phyloP scores from a whole-genome alignment of 139 green algal genomes.

The Auxenochlorella protothecoides region DNA sequence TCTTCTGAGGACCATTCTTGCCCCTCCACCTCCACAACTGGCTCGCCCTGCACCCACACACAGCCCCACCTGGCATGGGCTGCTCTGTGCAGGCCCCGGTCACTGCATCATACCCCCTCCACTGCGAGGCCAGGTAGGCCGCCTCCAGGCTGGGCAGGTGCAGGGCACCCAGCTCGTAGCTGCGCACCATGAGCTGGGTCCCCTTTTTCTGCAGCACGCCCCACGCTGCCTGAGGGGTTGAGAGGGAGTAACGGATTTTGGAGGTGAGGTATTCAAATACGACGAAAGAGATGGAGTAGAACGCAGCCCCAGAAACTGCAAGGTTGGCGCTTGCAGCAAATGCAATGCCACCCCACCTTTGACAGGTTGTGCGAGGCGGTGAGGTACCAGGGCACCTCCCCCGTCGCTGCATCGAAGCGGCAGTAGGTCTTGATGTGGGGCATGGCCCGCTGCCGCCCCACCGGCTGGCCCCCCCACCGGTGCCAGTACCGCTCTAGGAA shows the following conservation, averaged over 20 bases:
- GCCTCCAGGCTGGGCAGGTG: conserved; percentile 41
- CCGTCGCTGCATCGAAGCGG: conserved; percentile 4
- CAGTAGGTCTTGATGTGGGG: conserved; percentile 75
- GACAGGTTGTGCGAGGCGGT: conserved; percentile 67
- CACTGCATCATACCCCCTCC: conserved; percentile 2
- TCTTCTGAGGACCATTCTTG: not conserved
- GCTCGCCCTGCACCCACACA: not conserved
- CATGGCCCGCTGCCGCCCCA: conserved; percentile 52
- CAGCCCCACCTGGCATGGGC: not conserved
- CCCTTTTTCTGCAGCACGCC: conserved; percentile 56
- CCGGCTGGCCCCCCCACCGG: conserved; percentile 11
- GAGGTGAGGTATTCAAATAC: not conserved
- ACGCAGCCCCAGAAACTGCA: too few species aligned
- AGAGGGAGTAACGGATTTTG: not conserved
- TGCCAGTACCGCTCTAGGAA: conserved; percentile 48
- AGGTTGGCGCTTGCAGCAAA: not conserved
- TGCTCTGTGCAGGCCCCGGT: conserved; percentile 6
- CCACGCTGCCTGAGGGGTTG: conserved; percentile 52
- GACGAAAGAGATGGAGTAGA: too few species aligned
- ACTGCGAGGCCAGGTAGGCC: conserved; percentile 23
- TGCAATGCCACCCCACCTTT: conserved; percentile 24
- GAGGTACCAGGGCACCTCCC: conserved; percentile 50
- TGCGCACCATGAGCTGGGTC: conserved; percentile 34
- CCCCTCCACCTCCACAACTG: too few species aligned
- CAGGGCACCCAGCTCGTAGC: conserved; percentile 74